phyloP scores from a whole-genome alignment of 1,284 basidiomycete genomes.

The Cystobasidium sp. region DNA sequence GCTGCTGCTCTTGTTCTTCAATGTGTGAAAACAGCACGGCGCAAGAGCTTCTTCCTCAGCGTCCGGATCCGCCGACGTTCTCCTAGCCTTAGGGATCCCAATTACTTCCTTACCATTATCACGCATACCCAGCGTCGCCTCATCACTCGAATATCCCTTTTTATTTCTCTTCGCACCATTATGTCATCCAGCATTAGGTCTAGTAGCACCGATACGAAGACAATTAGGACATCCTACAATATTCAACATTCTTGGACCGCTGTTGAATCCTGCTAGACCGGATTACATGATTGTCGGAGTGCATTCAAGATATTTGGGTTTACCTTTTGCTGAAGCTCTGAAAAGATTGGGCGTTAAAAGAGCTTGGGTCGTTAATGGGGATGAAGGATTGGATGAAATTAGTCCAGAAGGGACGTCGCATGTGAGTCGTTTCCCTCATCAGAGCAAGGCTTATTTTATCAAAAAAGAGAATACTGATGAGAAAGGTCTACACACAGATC shows the following conservation, averaged over 20 bases:
- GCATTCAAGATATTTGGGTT: conserved; percentile 80
- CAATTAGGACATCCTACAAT: conserved; percentile 92
- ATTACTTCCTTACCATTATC: conserved; percentile 69
- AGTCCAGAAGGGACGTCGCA: conserved; percentile 88
- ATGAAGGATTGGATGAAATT: conserved; percentile 91
- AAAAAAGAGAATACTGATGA: not conserved
- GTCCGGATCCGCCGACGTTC: conserved; percentile 90
- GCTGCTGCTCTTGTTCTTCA: not conserved
- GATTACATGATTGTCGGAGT: conserved; percentile 88
- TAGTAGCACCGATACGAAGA: conserved; percentile 82
- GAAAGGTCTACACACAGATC: conserved; percentile 54
- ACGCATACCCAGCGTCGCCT: conserved; percentile 63
- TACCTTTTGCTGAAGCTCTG: conserved; percentile 79
- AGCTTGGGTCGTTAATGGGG: conserved; percentile 91
- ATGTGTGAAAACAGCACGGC: conserved; percentile 70
- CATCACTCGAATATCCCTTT: conserved; percentile 69
- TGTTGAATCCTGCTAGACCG: conserved; percentile 89
- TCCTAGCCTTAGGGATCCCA: conserved; percentile 82
- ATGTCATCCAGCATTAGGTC: conserved; percentile 85
- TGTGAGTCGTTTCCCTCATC: too few relatives aligned
- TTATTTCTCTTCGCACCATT: conserved; percentile 91
- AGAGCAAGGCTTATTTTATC: not conserved
- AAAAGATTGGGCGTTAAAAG: conserved; percentile 67
- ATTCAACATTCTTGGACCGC: conserved; percentile 93
- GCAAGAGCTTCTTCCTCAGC: conserved; percentile 90